Evolutionary conservation across 345 rosid genomes (phyloP), one percentile per base, ranked within the genome.

Genomic region (Microthlaspi erraticum): DNA sequence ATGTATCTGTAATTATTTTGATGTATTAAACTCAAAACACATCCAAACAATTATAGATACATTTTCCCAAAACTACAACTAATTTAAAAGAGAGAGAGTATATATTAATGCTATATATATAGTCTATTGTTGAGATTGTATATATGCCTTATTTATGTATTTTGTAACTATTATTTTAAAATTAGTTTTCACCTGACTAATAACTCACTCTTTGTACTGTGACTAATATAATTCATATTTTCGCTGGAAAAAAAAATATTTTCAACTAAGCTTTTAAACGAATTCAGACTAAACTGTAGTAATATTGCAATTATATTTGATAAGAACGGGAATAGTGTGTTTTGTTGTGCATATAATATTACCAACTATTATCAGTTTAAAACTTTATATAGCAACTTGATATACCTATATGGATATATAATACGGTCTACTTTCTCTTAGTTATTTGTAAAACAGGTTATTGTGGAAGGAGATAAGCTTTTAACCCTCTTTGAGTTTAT

Each of bases 381-480:
- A 41, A 3, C 4, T 9, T 4, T 16, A 55, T 16, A 1, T 33
- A 19, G 54, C 68, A 51, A 61, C 61, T 71, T 33, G 23, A 33
- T 20, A 45, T 23, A 16, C 29, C 49, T 29, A 48, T 39, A 23
- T 43, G 34, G 13, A 37, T 23, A 45, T 46, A 36, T 62, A 10
- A 41, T 71, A 63, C 1, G 26, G 33, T 56, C 71, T 45, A 55
- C 38, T 55, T 17, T 37, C 46, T 20, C 13, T 56, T 46, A 59
- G 32, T 65, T 48, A 57, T 57, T 56, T 16, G 26, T n/a, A 55
- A 43, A 72, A 32, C 8, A 44, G 52, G 41, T 57, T 65, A 48
- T 7, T 13, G 66, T 65, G 38, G 53, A 48, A 46, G 51, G 70
- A 44, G 16, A 56, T 46, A 37, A 56, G 51, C 58, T 56, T 64